Conservation (phyloP, 2,329 filamentous ascomycete species). For the Pseudofabraea citricarpa region DNA sequence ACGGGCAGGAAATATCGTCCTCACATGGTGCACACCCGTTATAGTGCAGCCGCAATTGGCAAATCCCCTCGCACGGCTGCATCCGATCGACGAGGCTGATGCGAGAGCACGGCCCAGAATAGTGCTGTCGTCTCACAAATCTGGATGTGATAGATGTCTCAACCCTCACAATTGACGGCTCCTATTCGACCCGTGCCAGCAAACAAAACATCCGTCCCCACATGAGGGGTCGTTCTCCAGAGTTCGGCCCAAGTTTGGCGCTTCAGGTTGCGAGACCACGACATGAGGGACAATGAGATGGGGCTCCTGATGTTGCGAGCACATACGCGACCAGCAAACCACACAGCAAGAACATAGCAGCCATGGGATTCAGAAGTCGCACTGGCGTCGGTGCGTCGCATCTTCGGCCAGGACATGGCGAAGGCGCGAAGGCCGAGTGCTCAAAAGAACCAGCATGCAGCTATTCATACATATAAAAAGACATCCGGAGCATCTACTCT, state of each 20-base stretch:
- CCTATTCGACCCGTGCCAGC: neutral
- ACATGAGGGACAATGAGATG: neutral
- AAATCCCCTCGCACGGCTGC: neutral
- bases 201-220: neutral
- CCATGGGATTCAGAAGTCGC: neutral
- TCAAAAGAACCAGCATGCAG: neutral
- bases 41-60: neutral
- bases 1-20: too few species aligned
- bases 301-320: neutral
- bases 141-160: neutral
- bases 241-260: constrained; percentile 1
- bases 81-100: neutral
- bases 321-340: neutral
- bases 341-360: neutral
- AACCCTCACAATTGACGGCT: too few species aligned
- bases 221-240: neutral
- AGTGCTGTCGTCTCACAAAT: neutral
- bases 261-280: neutral
- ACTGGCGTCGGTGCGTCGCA: neutral
- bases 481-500: neutral
- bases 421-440: neutral
- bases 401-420: neutral
- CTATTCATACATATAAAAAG: neutral
- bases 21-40: too few species aligned
- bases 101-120: neutral